Evolutionary conservation across 2,329 filamentous ascomycete species (phyloP).

Genomic region (Fusarium agapanthi): DNA sequence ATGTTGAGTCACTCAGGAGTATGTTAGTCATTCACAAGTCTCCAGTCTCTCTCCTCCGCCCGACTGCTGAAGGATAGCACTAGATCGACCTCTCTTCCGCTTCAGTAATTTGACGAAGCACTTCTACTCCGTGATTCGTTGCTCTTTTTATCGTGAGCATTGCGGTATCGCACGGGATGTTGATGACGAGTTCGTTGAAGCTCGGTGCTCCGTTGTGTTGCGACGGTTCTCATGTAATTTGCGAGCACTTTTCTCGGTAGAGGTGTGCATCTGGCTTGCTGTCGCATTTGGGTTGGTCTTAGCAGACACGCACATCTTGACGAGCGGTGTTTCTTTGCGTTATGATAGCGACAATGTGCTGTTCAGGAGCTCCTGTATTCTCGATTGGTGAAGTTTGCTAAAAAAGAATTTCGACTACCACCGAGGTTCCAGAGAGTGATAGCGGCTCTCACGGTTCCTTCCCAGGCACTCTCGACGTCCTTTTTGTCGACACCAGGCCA

Average conservation of each 20-base stretch:
- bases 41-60: fast-evolving
- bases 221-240: fast-evolving
- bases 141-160: fast-evolving
- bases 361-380: fast-evolving
- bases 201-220: fast-evolving
- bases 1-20: neutral
- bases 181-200: too few species aligned
- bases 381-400: neutral
- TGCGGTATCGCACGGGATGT: neutral
- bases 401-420: fast-evolving
- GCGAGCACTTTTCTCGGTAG: fast-evolving
- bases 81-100: fast-evolving
- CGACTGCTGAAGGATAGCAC: fast-evolving
- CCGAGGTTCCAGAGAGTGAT: neutral
- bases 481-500: neutral
- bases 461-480: neutral
- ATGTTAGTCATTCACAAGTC: fast-evolving
- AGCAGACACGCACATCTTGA: too few species aligned
- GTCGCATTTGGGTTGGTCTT: neutral
- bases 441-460: neutral
- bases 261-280: fast-evolving
- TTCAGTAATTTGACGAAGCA: neutral
- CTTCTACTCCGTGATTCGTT: neutral
- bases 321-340: neutral
- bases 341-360: fast-evolving